Evolutionary conservation across 2,329 filamentous ascomycete species (phyloP).

Genomic region (Fusarium bulbicola): DNA sequence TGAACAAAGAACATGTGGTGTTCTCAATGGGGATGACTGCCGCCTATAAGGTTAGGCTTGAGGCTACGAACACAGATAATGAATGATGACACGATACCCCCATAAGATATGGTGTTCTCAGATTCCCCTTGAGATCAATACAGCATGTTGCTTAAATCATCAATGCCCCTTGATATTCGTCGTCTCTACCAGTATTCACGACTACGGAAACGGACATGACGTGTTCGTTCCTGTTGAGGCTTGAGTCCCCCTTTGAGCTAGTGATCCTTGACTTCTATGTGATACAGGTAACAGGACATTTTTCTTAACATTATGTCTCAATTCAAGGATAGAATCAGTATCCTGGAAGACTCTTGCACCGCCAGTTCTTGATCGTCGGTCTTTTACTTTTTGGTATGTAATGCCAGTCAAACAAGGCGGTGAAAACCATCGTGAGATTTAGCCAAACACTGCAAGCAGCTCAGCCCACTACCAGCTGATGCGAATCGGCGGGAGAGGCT

Average conservation of each 20-base stretch:
- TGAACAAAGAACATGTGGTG: background rate
- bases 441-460: background rate
- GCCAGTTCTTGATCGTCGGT: background rate
- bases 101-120: no score
- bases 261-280: fast-evolving
- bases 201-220: background rate
- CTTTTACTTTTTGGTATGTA: background rate
- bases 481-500: background rate
- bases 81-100: no score
- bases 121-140: fast-evolving
- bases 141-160: background rate
- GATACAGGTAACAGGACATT: no score
- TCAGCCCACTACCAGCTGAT: no score
- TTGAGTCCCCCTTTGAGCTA: fast-evolving
- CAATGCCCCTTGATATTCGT: no score
- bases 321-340: background rate
- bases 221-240: fast-evolving
- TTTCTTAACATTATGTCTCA: fast-evolving
- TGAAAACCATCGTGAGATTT: background rate
- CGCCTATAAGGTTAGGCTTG: no score
- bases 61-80: no score
- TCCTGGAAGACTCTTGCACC: background rate
- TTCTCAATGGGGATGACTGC: no score
- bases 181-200: no score
- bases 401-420: background rate